A percentile compares a stretch with the other conserved stretches of the same genome.
Conservation (phyloP, 1,284 basidiomycete genomes). For the Trametes hirsuta region DNA sequence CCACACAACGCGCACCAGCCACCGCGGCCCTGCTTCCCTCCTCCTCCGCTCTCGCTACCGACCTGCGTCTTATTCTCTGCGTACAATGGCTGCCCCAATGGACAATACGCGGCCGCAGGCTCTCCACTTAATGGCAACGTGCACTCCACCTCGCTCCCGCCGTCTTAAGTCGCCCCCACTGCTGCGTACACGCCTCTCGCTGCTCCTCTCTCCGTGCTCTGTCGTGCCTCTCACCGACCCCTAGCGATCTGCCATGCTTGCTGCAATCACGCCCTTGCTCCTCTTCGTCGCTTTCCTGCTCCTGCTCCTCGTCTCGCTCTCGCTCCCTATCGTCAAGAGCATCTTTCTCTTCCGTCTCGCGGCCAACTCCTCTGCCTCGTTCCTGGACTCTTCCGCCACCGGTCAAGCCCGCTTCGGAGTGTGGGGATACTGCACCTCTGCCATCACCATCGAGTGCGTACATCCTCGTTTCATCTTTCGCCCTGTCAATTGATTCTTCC, state of each 20-base stretch:
- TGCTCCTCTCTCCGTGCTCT: neutral
- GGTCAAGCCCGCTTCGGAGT: slow-evolving; percentile 54
- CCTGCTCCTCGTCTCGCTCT: slow-evolving; percentile 58
- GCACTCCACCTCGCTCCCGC: neutral
- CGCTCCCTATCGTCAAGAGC: slow-evolving; percentile 58
- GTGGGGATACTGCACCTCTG: slow-evolving; percentile 62
- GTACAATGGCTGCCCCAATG: neutral
- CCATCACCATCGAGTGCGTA: slow-evolving; percentile 48
- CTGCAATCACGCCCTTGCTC: slow-evolving; percentile 44
- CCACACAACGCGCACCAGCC: neutral
- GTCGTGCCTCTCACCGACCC: neutral
- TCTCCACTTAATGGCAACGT: slow-evolving; percentile 8
- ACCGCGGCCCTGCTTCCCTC: neutral
- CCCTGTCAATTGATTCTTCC: slow-evolving; percentile 16
- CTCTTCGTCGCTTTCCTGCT: slow-evolving; percentile 55
- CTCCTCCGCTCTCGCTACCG: neutral
- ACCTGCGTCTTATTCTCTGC: neutral
- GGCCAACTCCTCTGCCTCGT: slow-evolving; percentile 38
- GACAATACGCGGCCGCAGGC: slow-evolving; percentile 3
- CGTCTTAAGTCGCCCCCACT: neutral
- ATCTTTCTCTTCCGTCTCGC: slow-evolving; percentile 55
- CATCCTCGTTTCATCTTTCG: slow-evolving; percentile 13
- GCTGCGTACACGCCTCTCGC: slow-evolving; percentile 3
- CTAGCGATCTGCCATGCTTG: slow-evolving; percentile 34
- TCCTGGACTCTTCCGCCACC: slow-evolving; percentile 41